phyloP scores from a whole-genome alignment of 495 filamentous ascomycete species.

The Entonaema liquescens region DNA sequence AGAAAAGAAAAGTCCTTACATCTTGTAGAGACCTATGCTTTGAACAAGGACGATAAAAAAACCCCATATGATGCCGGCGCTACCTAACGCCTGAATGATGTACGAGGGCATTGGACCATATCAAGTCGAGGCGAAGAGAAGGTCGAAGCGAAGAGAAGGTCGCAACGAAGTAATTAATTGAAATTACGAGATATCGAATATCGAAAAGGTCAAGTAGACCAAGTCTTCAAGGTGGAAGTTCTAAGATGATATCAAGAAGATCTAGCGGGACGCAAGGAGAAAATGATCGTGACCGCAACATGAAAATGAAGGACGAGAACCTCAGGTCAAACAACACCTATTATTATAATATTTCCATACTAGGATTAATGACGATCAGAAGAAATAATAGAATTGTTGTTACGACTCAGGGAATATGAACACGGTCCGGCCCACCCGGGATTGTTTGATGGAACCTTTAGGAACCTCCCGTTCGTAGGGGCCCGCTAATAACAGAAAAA shows the following conservation, averaged over 20 bases:
- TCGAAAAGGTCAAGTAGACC: neutral
- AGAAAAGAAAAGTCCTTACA: constrained; percentile 50
- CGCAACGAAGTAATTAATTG: neutral
- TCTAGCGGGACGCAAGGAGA: neutral
- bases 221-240: neutral
- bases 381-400: too few species aligned
- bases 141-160: neutral
- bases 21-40: constrained; percentile 58
- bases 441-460: neutral
- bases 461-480: neutral
- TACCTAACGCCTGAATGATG: constrained; percentile 53
- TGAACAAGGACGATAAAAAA: constrained; percentile 58
- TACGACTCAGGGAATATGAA: neutral
- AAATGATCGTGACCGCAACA: neutral
- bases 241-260: neutral
- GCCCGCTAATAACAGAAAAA: constrained; percentile 8
- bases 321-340: neutral
- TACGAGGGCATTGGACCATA: constrained; percentile 50
- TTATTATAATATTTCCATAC: neutral
- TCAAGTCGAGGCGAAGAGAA: constrained; percentile 3
- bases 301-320: neutral
- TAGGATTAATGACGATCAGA: constrained; percentile 22
- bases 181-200: neutral
- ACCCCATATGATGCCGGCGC: constrained; percentile 60
- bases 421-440: neutral